Evolutionary conservation across 2,329 filamentous ascomycete genomes (phyloP), one percentile per base, ranked within the genome.

Genomic region (Beauveria medogensis): DNA sequence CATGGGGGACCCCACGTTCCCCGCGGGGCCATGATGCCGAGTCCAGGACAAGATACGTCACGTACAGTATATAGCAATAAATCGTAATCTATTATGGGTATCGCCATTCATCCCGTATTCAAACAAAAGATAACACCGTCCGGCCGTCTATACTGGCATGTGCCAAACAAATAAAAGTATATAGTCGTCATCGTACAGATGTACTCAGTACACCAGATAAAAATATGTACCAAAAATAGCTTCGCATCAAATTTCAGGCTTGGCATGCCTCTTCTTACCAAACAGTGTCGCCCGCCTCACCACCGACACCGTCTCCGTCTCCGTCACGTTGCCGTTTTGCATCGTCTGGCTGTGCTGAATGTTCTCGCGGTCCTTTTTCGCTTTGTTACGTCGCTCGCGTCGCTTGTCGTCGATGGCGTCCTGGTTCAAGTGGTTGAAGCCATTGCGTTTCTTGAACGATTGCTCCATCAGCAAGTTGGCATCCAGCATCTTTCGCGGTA

Each of bases 351-450:
- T 66, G 28, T 67, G 64, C 64, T 40, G 65, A 55, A 43, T 68
- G 61, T 68, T 66, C 30, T 68, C 63, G 50, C 67, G 68, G 62
- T 80, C 78, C 55, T 75, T 73, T 63, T 79, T 79, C 9, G 76
- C 76, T 66, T 79, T 80, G 44, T 81, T 78, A 54, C 87, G 82
- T 55, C 90, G 82, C 69, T 92, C 86, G 52, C 84, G 80, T 53
- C 93, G 80, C 63, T 89, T 83, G 66, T 87, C 82, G 66, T 97
- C 92, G 62, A 97, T 90, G 5, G 85, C 83, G 18, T 88, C 87
- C 71, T 96, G 91, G 68, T 86, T 92, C 20, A 97, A 78, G 68
- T 92, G 88, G 7, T 87, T 88, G 66, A 93, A 92, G 5, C 90
- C 90, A 69, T 92, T 90, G 53, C 88, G 84, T 47, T 90, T 85